Conservation (phyloP, 2,329 filamentous ascomycete species). For the Sporothrix luriei region DNA sequence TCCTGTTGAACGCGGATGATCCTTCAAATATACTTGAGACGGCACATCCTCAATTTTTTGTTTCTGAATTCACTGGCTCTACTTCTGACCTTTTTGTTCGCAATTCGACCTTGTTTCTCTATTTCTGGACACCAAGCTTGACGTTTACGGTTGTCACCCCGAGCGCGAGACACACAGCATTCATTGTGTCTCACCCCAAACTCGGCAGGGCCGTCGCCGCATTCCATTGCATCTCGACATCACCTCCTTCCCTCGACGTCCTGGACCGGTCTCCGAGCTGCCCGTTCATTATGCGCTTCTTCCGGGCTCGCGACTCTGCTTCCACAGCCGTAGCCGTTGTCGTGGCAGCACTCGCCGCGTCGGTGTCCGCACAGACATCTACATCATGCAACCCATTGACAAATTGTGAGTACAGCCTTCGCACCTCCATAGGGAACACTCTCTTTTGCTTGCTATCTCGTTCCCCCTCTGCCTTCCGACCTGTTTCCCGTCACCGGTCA, state of each 20-base stretch:
- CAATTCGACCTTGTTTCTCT: not conserved
- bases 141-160: not conserved
- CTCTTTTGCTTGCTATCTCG: no score
- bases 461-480: not conserved
- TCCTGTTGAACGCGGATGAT: not conserved
- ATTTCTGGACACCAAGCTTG: not conserved
- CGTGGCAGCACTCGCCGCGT: slow-evolving; percentile 32
- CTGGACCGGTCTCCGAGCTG: not conserved
- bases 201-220: slow-evolving; percentile 3
- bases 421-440: no score
- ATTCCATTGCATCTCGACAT: not conserved
- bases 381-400: slow-evolving; percentile 34
- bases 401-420: slow-evolving; percentile 25
- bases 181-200: slow-evolving; percentile 18
- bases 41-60: slow-evolving; percentile 5
- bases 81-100: slow-evolving; percentile 17
- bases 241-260: not conserved
- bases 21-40: slow-evolving; percentile 23
- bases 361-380: slow-evolving; percentile 42
- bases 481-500: no score
- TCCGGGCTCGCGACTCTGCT: slow-evolving; percentile 27
- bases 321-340: slow-evolving; percentile 31
- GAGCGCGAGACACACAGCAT: not conserved
- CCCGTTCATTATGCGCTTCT: slow-evolving; percentile 15
- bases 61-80: not conserved